Base-by-base conservation (phyloP, 164 flowering plant species). In the Warburgia ugandensis region DNA sequence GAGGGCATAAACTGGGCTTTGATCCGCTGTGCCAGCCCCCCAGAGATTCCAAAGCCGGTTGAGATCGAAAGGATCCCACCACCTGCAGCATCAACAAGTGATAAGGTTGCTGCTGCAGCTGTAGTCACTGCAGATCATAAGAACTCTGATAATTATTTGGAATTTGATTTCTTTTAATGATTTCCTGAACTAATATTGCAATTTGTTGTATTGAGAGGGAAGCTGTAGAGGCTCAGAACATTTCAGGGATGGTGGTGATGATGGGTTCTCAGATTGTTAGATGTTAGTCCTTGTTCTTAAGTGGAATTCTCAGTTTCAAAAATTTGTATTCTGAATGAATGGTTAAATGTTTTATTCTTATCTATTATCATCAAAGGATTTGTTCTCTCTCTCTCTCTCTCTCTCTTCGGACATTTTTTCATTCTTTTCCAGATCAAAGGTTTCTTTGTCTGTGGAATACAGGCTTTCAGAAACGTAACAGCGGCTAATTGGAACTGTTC, bases 131-230 rank as follows among this genome's bases (percentile, higher is more conserved):
- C 62, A 1, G 66, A 62, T 42, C 74, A 66, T 54, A 76, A 69
- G 46, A 46, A 59, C 36, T 56, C 72, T 4, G 77, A 71, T 58
- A 82, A 79, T 62, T 83, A 83, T 75, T 64, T 86, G 39, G 95
- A 86, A 67, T 83, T 83, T 37, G 91, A 86, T 73, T 86, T 86
- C 88, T 86, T 86, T 63, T 86, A 63, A 58, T 37, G 51, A 32
- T 48, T 52, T 35, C 41, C 26, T 13, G 35, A 67, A 38, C 50
- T 46, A 37, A 27, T 28, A 13, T 42, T 67, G 47, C 40, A 6
- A 29, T 49, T 60, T 52, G 54, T 59, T 60, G 58, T 54, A 43
- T 44, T 54, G 25, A 13, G 41, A 19, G 63, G 44, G 23, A 59
- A 50, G 60, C 8, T 54, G 71, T 55, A 55, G 55, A 55, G 54